These are phyloP conservation scores for Trichosporon sp. DNA, from an alignment of 1,284 basidiomycete species.

Conservation along the genomic window DNA sequence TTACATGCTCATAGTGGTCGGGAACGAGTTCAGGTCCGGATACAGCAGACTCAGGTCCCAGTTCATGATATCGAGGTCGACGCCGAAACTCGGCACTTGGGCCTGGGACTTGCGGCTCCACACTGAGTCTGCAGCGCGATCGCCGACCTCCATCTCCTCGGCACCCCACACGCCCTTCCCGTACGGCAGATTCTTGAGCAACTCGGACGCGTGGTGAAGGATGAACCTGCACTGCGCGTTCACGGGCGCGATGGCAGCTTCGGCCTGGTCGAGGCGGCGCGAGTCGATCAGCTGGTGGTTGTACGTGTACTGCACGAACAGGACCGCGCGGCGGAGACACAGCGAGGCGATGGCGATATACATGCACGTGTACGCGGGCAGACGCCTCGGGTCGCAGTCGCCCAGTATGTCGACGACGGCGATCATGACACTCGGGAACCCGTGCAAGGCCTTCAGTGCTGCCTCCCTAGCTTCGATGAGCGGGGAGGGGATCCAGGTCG, in stretches of 20 bases:
- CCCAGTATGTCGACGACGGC: slow-evolving; percentile 13
- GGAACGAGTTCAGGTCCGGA: slow-evolving; percentile 16
- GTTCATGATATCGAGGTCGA: slow-evolving; percentile 29
- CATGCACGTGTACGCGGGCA: slow-evolving; percentile 1
- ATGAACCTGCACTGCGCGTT: slow-evolving; percentile 3
- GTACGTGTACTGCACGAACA: slow-evolving; percentile 13
- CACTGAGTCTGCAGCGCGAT: background rate
- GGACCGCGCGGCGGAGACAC: slow-evolving; percentile 4
- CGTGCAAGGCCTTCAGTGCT: background rate
- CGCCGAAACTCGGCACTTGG: slow-evolving; percentile 25
- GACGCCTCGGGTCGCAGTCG: background rate
- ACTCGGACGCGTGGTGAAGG: background rate
- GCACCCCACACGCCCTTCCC: slow-evolving; percentile 6
- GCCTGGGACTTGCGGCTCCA: background rate
- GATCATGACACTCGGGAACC: slow-evolving; percentile 13
- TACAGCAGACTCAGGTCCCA: slow-evolving; percentile 23
- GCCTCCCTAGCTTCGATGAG: slow-evolving; percentile 20
- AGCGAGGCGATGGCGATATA: background rate
- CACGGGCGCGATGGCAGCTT: background rate
- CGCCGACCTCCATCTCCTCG: background rate
- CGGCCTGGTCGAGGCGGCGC: background rate
- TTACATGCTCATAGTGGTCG: slow-evolving; percentile 20
- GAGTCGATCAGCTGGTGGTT: slow-evolving; percentile 13
- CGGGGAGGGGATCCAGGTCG: slow-evolving; percentile 29
- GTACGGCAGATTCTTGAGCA: background rate